Percentiles rank a stretch among this genome's conserved stretches.
Conservation (phyloP, 2,329 filamentous ascomycete genomes). For the Metarhizium robertsii region DNA sequence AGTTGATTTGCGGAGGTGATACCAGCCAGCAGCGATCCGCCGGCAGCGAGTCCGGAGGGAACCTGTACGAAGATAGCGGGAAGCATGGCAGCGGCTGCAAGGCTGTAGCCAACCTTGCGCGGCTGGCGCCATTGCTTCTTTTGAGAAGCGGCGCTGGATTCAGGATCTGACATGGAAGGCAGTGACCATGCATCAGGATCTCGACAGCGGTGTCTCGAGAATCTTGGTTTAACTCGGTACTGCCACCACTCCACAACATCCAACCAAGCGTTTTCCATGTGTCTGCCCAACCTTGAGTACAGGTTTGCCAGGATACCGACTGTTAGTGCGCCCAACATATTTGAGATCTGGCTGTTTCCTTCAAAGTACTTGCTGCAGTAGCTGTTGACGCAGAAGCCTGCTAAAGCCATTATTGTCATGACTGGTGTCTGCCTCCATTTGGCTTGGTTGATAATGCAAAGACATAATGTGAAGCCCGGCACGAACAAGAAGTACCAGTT, state of each 20-base stretch:
- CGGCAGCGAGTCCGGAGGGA: constrained; percentile 51
- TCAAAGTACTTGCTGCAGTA: constrained; percentile 59
- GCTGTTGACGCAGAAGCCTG: constrained; percentile 68
- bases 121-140: constrained; percentile 19
- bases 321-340: constrained; percentile 66
- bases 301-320: constrained; percentile 72
- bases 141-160: constrained; percentile 18
- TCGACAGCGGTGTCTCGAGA: constrained; percentile 20
- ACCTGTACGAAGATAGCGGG: constrained; percentile 75
- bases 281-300: constrained; percentile 59
- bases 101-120: constrained; percentile 56
- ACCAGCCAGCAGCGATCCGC: constrained; percentile 49
- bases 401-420: constrained; percentile 65
- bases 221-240: constrained; percentile 27
- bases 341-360: constrained; percentile 64
- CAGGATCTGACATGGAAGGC: constrained; percentile 21
- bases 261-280: constrained; percentile 45
- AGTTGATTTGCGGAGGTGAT: constrained; percentile 47
- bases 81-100: constrained; percentile 76
- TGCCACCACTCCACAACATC: constrained; percentile 43
- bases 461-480: constrained; percentile 61
- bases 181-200: constrained; percentile 21
- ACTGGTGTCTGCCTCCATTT: constrained; percentile 70
- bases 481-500: constrained; percentile 62
- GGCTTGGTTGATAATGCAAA: constrained; percentile 73